Percentiles rank a stretch among this genome's conserved stretches.
phyloP scores from a whole-genome alignment of 768 basidiomycete genomes.

The Coprinopsis strossmayeri region DNA sequence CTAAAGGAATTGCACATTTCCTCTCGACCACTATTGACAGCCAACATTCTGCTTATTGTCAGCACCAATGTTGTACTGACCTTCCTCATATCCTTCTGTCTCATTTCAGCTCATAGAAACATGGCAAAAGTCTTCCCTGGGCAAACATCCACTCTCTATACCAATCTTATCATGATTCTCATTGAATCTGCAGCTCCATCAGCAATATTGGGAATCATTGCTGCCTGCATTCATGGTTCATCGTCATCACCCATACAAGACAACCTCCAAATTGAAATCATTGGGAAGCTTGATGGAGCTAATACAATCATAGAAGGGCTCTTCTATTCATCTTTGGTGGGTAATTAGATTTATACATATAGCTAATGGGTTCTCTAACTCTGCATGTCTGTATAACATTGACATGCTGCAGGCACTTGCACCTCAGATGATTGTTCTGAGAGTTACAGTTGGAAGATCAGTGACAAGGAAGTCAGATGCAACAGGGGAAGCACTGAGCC shows the following conservation, averaged over 20 bases:
- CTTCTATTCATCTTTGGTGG: too few species aligned
- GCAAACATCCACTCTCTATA: neutral
- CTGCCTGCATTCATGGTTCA: neutral
- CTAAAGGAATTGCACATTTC: neutral
- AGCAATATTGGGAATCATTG: neutral
- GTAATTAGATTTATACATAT: too few species aligned
- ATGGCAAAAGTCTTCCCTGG: neutral
- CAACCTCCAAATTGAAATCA: neutral
- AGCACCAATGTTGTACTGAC: constrained; percentile 1
- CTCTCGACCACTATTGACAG: neutral
- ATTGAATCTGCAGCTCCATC: constrained; percentile 6
- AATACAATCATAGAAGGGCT: too few species aligned
- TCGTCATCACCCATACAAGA: neutral
- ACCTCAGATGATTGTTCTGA: neutral
- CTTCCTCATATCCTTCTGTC: neutral
- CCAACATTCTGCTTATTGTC: neutral
- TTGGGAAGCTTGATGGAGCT: neutral
- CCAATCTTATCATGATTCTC: constrained; percentile 1
- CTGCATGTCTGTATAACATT: too few species aligned
- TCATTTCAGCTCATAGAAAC: neutral
- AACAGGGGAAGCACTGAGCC: too few species aligned
- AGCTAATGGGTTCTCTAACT: too few species aligned
- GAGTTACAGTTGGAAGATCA: neutral
- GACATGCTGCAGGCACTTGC: neutral
- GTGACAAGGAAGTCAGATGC: too few species aligned